Base-by-base conservation (phyloP, 345 rosid genomes). In the Syzygium grande region DNA sequence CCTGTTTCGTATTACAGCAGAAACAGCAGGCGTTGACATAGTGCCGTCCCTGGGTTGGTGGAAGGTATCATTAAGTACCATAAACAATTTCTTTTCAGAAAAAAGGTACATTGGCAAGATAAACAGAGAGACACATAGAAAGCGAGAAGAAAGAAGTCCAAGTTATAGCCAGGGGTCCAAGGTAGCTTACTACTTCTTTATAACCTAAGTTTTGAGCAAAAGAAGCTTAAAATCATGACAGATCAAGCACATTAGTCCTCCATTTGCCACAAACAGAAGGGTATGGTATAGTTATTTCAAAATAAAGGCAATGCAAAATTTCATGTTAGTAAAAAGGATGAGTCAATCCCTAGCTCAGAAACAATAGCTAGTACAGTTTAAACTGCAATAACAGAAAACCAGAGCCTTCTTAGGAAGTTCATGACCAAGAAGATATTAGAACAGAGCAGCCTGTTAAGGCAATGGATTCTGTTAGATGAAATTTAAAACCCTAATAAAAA, bases 1-100 rank as follows among this genome's bases (percentile, higher is more conserved):
- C 91, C 94, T 90, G 92, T 95, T 93, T 87, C 98, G 90, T 87
- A 98, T 98, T 16, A 98, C 98, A 91, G 96, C 97, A 87, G 97
- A 98, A 90, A 96, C 99, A 85, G 97, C 98, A 85, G 98, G 98
- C 25, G 98, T 96, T 73, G 97, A 98, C 93, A 98, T 34, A 89
- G 95, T 90, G 25, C 99, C 99, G 55, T 96, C 98, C 95, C 97
- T 96, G 92, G 88, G 91, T 89, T 46, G 25, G 80, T 65, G 54
- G 51, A 87, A 58, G 85, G 86, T 27, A 89, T 34, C 58, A 52
- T 89, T 52, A 91, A 27, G 86, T 46, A 54, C 84, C 53, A 88
- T 15, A 52, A 88, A 21, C 59, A 55, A 55, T 55, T 41, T 73
- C 27, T 9, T 73, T 73, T 73, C 49, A 87, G 84, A 85, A 68